Evolutionary conservation across 2,329 filamentous ascomycete genomes (phyloP).

Genomic region (Neoascochyta sp.): DNA sequence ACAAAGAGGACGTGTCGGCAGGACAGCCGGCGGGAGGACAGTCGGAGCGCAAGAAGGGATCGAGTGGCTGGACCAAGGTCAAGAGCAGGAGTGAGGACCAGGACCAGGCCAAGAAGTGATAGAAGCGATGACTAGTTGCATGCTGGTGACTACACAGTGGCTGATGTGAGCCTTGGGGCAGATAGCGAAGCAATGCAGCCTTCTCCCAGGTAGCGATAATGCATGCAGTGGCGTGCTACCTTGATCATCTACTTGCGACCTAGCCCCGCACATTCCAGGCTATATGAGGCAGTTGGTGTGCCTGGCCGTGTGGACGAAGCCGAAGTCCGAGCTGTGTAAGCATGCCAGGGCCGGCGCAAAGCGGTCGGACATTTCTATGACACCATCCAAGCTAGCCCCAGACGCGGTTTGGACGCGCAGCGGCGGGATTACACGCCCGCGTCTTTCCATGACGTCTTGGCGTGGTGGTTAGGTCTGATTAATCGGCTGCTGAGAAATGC

Average conservation of each 20-base stretch:
- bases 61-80: constrained; percentile 47
- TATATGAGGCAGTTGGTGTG: constrained; percentile 5
- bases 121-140: too few relatives aligned
- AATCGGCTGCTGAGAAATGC: constrained; percentile 27
- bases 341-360: constrained; percentile 28
- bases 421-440: constrained; percentile 8
- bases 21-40: constrained; percentile 14
- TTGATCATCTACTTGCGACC: too few relatives aligned
- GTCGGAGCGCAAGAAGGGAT: constrained; percentile 31
- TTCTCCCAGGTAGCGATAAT: too few relatives aligned
- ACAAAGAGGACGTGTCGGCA: constrained; percentile 12
- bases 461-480: constrained; percentile 11
- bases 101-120: too few relatives aligned
- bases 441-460: constrained; percentile 6
- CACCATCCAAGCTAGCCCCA: constrained; percentile 29
- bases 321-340: constrained; percentile 13
- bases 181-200: constrained; percentile 12
- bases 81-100: constrained; percentile 39
- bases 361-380: constrained; percentile 30
- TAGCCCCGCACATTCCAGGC: too few relatives aligned
- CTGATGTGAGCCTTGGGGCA: too few relatives aligned
- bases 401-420: constrained; percentile 19
- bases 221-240: too few relatives aligned
- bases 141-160: too few relatives aligned
- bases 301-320: constrained; percentile 8